These are phyloP conservation scores for Ogataea siamensis DNA, from an alignment of 805 yeast species.

Conservation along the genomic window DNA sequence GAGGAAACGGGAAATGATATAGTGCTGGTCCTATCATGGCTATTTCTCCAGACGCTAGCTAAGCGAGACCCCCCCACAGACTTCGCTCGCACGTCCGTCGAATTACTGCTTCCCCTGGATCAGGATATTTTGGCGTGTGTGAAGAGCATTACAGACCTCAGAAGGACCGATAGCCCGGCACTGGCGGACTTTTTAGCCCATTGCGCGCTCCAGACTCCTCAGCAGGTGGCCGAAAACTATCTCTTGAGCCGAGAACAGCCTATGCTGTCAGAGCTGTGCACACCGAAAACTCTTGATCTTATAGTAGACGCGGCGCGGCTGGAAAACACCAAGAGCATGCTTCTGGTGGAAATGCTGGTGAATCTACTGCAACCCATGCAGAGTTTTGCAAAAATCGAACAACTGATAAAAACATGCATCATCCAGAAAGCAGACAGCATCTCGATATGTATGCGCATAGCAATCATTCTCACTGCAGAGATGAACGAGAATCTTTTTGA, in stretches of 20 bases:
- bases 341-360: slow-evolving; percentile 1
- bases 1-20: slow-evolving; percentile 7
- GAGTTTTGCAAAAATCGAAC: neutral
- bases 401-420: neutral
- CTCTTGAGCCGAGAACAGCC: neutral
- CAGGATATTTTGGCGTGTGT: neutral
- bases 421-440: slow-evolving; percentile 1
- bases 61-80: neutral
- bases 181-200: slow-evolving; percentile 18
- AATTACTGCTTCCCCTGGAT: slow-evolving; percentile 2
- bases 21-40: slow-evolving; percentile 1
- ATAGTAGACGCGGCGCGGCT: neutral
- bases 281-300: neutral
- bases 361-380: neutral
- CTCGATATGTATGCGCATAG: slow-evolving; percentile 7
- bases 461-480: slow-evolving; percentile 16
- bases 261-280: neutral
- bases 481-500: slow-evolving; percentile 5
- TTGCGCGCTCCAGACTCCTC: slow-evolving; percentile 6
- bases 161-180: slow-evolving; percentile 16
- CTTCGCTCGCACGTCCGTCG: neutral
- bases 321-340: neutral
- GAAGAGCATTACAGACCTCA: neutral
- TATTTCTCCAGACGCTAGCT: neutral
- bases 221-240: slow-evolving; percentile 9